Evolutionary conservation across 139 green algal genomes (phyloP), one percentile per base, ranked within the genome.

Genomic region (Micractinium sp.): DNA sequence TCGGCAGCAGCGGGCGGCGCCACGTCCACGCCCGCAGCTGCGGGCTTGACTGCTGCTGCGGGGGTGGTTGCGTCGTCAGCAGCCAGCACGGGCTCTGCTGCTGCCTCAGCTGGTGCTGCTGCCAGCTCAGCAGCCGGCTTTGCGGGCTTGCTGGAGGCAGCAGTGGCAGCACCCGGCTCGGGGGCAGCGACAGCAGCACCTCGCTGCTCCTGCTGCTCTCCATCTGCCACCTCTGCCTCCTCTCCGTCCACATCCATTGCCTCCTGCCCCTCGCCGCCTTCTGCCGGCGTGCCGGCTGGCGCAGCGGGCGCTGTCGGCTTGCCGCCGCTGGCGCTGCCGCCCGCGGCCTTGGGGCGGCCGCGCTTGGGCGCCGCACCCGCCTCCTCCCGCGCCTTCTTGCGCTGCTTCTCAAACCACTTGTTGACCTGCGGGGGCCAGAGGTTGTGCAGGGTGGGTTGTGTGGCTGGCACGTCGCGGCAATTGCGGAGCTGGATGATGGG

Each of bases 341-440:
- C 71, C 13, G 80, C 67, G 16, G 38, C 38, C 80, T 93, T 88
- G 39, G 87, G 41, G 31, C 81, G 41, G 47, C 84, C 60, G 25
- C 82, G 79, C 61, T 90, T 93, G 20, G 89, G 33, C 14, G 66
- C 67, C 27, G 35, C 82, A 22, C 78, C 83, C 39, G 76, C 60
- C 31, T 86, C 79, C 36, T 74, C 87, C 0, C 89, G 86, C 41
- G 23, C 66, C 60, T 83, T 73, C 75, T 92, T 92, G 53, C 89
- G 77, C 85, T 82, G 38, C 36, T 88, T 91, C 22, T 93, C 89
- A 82, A 93, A 93, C 90, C 90, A 93, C 27, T 91, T 91, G 61
- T 66, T 80, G 15, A 93, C 89, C 75, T 89, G 73, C 13, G 76
- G 84, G 2, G 0, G 0, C 31, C 3, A 9, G 2, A 53, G 20